Evolutionary conservation across 2,329 filamentous ascomycete species (phyloP), one percentile per base, ranked within the genome.

Genomic region (Colletotrichum filicis): DNA sequence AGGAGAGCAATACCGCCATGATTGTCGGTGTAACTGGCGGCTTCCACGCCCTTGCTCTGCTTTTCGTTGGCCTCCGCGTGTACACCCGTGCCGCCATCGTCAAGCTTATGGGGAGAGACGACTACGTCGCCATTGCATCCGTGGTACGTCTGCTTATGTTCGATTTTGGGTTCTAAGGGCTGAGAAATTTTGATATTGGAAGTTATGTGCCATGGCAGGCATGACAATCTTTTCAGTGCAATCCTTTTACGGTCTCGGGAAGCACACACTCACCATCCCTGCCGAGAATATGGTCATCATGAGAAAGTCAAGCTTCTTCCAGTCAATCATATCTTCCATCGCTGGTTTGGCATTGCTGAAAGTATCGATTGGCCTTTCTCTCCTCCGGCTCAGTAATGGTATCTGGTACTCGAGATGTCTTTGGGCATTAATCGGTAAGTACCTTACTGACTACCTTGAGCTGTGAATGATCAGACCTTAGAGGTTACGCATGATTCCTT

Each of bases 241-340:
- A 75, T 79, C 81, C 2, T 76, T 82, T 4, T 79, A 86, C 70
- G 88, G 87, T 3, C 77, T 89, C 9, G 88, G 88, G 12, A 82
- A 79, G 61, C 87, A 88, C 74, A 77, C 79, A 6, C 68, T 79
- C 3, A 82, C 82, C 1, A 79, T 87, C 30, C 72, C 79, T 1
- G 61, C 71, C 0, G 53, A 76, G 1, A 82, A 84, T 59, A 79
- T 81, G 30, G 75, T 76, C n/a, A 76, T 77, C 3, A 84, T 86
- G 66, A 75, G 80, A 2, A 84, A 85, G 56, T 82, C 84, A 56
- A 80, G 82, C 35, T 88, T 84, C 75, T 82, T 84, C 60, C 85
- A 89, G 72, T 83, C 84, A 9, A 78, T 89, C 59, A 79, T 87
- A 58, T 80, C 86, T 26, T 84, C 87, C 75, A 63, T 68, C 22